Evolutionary conservation across 148 eudicot species (phyloP), one percentile per base, ranked within the genome.

Genomic region (Arbutus unedo): DNA sequence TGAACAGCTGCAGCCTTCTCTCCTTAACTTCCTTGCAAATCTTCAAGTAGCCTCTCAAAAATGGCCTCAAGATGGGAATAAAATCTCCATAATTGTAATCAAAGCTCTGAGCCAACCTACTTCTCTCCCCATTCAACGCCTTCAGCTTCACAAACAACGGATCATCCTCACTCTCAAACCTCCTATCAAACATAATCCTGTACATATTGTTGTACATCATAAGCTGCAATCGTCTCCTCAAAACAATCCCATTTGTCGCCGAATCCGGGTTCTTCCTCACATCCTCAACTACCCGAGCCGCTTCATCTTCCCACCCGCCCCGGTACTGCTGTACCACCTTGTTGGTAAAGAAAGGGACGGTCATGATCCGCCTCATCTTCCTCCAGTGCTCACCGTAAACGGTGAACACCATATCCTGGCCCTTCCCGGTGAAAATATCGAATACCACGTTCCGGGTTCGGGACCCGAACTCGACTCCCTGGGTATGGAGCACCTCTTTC

Each of bases 301-400:
- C 97, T 87, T 93, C 97, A 0, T 73, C 91, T 66, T 93, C 97
- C 97, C 97, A 93, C 0, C 94, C 91, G 4, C 3, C 45, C 14
- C 92, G 78, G 83, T 93, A 85, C 75, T 93, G 93, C 74, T 93
- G 96, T 3, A 93, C 96, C 38, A 77, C 79, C 80, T 92, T 92
- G 87, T 91, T 90, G 41, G 97, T 93, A 73, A 93, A 93, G 56
- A 93, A 93, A 0, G 97, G 97, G 11, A 93, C 94, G 0, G 97
- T 93, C 97, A 93, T 91, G 83, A 93, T 91, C 62, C 97, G 25
- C 76, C 97, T 75, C 97, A 93, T 93, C 81, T 92, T 93, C 73
- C 97, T 72, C 95, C 97, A 93, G 86, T 93, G 97, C 81, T 92
- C 93, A 4, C 97, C 93, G 85, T 93, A 92, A 0, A 90, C 97